These are phyloP conservation scores for Zea mays DNA, from an alignment of 176 grass and related monocot genomes.

Conservation along the genomic window DNA sequence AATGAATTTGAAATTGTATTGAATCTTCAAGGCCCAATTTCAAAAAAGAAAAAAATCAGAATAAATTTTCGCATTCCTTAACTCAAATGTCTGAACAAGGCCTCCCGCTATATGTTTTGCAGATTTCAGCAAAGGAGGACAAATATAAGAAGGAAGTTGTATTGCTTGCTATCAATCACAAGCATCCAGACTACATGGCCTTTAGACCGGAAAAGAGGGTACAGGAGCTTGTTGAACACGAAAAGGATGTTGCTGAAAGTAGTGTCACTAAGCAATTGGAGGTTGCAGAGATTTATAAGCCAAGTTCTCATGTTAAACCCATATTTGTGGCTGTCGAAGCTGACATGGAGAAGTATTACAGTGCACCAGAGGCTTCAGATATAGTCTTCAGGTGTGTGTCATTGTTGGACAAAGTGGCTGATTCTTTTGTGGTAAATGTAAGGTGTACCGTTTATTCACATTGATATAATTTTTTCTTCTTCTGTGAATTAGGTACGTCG, in stretches of 20 bases:
- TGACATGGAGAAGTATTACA: slow-evolving; percentile 80
- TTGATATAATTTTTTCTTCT: slow-evolving; percentile 36
- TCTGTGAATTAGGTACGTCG: slow-evolving; percentile 61
- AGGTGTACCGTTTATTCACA: neutral
- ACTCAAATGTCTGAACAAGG: slow-evolving; percentile 14
- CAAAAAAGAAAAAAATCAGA: neutral
- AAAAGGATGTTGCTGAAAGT: slow-evolving; percentile 52
- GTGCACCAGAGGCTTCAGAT: slow-evolving; percentile 73
- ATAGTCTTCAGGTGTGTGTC: slow-evolving; percentile 71
- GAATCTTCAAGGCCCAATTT: neutral
- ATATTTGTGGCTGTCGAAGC: slow-evolving; percentile 73
- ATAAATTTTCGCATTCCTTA: slow-evolving; percentile 3
- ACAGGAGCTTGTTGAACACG: slow-evolving; percentile 59
- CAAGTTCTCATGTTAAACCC: slow-evolving; percentile 82
- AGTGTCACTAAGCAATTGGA: slow-evolving; percentile 62
- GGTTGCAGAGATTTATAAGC: slow-evolving; percentile 81
- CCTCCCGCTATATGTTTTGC: slow-evolving; percentile 7
- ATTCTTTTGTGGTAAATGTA: neutral
- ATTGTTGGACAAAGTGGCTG: neutral
- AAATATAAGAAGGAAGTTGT: slow-evolving; percentile 86
- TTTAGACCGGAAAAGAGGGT: slow-evolving; percentile 80
- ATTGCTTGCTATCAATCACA: slow-evolving; percentile 54
- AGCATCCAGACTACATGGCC: slow-evolving; percentile 71
- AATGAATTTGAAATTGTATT: neutral
- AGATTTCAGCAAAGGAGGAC: slow-evolving; percentile 89